Evolutionary conservation across 768 basidiomycete species (phyloP).

Genomic region (Cystofilobasidium bisporidii): DNA sequence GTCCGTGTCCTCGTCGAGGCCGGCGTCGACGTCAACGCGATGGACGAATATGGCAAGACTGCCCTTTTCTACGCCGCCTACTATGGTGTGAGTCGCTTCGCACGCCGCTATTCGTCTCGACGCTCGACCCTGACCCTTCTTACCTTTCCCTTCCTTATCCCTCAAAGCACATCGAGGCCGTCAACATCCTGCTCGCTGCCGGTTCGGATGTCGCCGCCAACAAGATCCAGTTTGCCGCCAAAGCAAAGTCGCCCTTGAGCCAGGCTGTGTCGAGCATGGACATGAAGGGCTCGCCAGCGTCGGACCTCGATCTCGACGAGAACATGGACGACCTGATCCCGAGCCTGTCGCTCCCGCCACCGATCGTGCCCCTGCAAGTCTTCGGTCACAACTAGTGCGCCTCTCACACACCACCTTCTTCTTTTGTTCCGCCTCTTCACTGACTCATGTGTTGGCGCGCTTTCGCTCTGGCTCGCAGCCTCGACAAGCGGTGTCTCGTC

Average conservation of each 20-base stretch:
- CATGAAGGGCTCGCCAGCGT: constrained; percentile 14
- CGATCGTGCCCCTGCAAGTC: constrained; percentile 65
- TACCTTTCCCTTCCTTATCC: not conserved
- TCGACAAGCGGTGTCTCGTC: constrained; percentile 75
- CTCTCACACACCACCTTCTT: not conserved
- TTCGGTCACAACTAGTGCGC: constrained; percentile 25
- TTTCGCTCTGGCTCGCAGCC: constrained; percentile 46
- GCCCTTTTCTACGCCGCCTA: constrained; percentile 93
- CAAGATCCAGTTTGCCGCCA: constrained; percentile 20
- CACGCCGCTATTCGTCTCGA: not conserved
- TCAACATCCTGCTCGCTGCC: constrained; percentile 22
- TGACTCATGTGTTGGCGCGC: too few species aligned
- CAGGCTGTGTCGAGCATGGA: not conserved
- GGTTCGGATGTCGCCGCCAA: constrained; percentile 21
- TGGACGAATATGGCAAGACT: constrained; percentile 74
- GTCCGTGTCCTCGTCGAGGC: constrained; percentile 69
- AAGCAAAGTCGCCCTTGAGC: constrained; percentile 5
- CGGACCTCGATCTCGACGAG: constrained; percentile 41
- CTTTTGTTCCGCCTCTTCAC: too few species aligned
- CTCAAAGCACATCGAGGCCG: constrained; percentile 21
- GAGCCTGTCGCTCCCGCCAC: constrained; percentile 86
- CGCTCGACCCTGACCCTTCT: not conserved
- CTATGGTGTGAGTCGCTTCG: constrained; percentile 51
- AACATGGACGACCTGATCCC: constrained; percentile 75
- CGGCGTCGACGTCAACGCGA: constrained; percentile 61